Evolutionary conservation across 2,329 filamentous ascomycete genomes (phyloP).

Genomic region (Paraconiothyrium sp.): DNA sequence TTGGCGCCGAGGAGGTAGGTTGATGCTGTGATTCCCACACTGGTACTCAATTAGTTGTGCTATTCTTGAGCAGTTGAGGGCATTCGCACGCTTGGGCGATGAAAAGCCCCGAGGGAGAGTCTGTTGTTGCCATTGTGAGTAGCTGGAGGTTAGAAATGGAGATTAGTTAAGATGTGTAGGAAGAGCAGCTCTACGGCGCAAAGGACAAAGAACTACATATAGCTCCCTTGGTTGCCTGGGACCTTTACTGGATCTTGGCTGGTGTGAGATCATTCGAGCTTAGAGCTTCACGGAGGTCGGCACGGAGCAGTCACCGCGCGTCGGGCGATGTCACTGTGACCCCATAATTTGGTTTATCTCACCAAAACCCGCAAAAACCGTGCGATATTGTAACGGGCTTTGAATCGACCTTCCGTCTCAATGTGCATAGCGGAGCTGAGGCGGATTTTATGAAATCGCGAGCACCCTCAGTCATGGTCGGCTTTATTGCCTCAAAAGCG

Average conservation of each 20-base stretch:
- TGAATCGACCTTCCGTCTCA: no score
- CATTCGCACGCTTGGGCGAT: slow-evolving; percentile 57
- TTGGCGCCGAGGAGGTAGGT: slow-evolving; percentile 42
- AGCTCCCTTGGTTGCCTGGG: slow-evolving; percentile 5
- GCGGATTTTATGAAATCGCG: background rate
- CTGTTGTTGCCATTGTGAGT: slow-evolving; percentile 30
- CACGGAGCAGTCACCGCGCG: background rate
- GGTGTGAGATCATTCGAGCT: background rate
- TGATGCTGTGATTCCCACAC: slow-evolving; percentile 7
- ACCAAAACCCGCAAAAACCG: background rate
- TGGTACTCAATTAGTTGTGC: background rate
- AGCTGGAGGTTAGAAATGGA: background rate
- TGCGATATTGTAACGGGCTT: background rate
- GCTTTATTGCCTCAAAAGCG: slow-evolving; percentile 10
- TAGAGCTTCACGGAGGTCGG: slow-evolving; percentile 2
- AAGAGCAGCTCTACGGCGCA: background rate
- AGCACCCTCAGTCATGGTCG: background rate
- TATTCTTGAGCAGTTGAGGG: background rate
- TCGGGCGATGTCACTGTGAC: background rate
- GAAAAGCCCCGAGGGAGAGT: slow-evolving; percentile 49
- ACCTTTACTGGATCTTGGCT: background rate
- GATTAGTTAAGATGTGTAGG: background rate
- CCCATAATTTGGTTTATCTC: background rate
- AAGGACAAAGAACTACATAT: background rate
- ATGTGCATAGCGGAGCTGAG: background rate